A percentile compares a stretch with the other conserved stretches of the same genome.
Conservation (phyloP, 306 rosid species). For the Rosa multiflora region DNA sequence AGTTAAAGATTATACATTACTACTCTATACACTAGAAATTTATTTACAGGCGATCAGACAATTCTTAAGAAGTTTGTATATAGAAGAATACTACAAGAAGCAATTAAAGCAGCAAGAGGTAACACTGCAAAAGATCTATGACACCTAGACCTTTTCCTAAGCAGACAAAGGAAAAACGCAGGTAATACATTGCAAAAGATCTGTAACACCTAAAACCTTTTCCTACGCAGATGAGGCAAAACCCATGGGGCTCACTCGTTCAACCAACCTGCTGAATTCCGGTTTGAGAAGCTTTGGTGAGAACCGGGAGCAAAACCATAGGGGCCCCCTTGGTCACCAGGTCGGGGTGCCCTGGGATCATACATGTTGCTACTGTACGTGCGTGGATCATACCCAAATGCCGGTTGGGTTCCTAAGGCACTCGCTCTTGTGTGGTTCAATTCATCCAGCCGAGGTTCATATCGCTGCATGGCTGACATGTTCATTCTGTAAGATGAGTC, state of each 20-base stretch:
- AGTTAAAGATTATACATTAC: too few relatives aligned
- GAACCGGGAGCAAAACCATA: conserved; percentile 46
- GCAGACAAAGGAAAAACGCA: neutral
- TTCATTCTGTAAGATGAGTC: conserved; percentile 37
- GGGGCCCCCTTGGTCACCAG: conserved; percentile 30
- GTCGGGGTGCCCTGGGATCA: conserved; percentile 36
- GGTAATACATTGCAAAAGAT: neutral
- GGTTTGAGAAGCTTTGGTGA: conserved; percentile 32
- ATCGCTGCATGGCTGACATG: conserved; percentile 56
- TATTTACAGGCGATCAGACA: neutral
- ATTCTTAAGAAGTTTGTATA: too few relatives aligned
- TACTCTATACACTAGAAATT: neutral
- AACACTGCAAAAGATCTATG: neutral
- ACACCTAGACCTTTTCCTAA: neutral
- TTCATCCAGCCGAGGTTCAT: conserved; percentile 63
- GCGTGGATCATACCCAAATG: conserved; percentile 33
- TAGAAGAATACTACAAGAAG: neutral
- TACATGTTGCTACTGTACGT: conserved; percentile 15
- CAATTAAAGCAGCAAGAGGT: neutral
- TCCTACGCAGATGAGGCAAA: neutral
- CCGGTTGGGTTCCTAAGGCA: conserved; percentile 30
- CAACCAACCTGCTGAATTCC: conserved; percentile 55
- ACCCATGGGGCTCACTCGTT: conserved; percentile 25
- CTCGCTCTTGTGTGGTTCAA: conserved; percentile 40
- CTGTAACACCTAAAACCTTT: neutral